Evolutionary conservation across 2,329 filamentous ascomycete species (phyloP).

Genomic region (Paraphoma sp.): DNA sequence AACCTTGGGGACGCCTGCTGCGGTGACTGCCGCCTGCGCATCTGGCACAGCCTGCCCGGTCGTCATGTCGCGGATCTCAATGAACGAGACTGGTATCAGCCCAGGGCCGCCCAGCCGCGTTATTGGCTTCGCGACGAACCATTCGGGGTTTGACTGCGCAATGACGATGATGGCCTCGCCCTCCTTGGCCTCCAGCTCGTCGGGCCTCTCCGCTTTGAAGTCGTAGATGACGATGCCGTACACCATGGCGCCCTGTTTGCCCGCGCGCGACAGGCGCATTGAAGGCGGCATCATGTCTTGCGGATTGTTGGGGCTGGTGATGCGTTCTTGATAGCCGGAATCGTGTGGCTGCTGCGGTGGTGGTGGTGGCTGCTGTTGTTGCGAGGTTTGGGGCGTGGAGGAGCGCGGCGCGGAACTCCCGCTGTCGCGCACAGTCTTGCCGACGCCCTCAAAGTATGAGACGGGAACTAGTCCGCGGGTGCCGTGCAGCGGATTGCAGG

Average conservation of each 20-base stretch:
- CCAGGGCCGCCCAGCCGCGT: constrained; percentile 93
- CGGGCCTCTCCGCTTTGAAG: constrained; percentile 92
- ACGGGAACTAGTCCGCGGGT: constrained; percentile 92
- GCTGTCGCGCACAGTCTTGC: constrained; percentile 91
- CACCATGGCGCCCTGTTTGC: constrained; percentile 80
- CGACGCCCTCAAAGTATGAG: constrained; percentile 88
- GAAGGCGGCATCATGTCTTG: constrained; percentile 36
- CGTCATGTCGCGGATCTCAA: constrained; percentile 94
- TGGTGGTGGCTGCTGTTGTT: constrained; percentile 1
- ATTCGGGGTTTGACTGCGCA: constrained; percentile 96
- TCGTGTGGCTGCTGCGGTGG: constrained; percentile 71
- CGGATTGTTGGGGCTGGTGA: constrained; percentile 41
- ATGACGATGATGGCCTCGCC: constrained; percentile 98
- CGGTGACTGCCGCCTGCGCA: constrained; percentile 81
- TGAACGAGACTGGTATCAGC: constrained; percentile 93
- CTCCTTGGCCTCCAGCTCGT: constrained; percentile 93
- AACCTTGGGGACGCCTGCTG: constrained; percentile 89
- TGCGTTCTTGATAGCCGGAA: constrained; percentile 79
- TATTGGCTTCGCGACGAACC: constrained; percentile 99
- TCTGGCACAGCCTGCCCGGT: constrained; percentile 83
- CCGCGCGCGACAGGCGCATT: constrained; percentile 49
- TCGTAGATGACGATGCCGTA: constrained; percentile 98
- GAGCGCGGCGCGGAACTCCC: constrained; percentile 55
- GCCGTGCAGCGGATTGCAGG: constrained; percentile 91
- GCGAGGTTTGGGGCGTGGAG: constrained; percentile 52